Percentiles rank a stretch among this genome's conserved stretches.
Evolutionary conservation across 2,329 filamentous ascomycete species (phyloP).

Genomic region (Colletotrichum abscissum): DNA sequence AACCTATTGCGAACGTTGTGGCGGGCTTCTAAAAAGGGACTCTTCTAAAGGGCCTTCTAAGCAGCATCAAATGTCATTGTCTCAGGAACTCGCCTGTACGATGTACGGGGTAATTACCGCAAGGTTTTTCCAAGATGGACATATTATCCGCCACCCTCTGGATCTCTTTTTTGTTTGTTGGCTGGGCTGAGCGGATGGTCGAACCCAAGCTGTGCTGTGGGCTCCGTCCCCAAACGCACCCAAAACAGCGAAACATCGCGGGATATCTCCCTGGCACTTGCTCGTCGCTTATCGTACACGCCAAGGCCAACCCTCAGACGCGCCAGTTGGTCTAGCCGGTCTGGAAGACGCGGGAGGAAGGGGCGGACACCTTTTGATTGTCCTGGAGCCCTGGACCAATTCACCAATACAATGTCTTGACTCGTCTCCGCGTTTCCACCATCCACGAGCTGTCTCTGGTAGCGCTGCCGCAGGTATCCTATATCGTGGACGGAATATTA

Average conservation of each 20-base stretch:
- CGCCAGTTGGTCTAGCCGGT: slow-evolving; percentile 18
- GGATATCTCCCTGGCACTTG: slow-evolving; percentile 11
- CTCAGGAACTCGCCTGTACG: slow-evolving; percentile 3
- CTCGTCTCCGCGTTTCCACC: slow-evolving; percentile 23
- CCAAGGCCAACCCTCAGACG: slow-evolving; percentile 29
- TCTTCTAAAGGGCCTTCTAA: background rate
- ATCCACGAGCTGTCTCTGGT: slow-evolving; percentile 3
- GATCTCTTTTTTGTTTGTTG: slow-evolving; percentile 15
- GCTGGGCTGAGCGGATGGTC: slow-evolving; percentile 10
- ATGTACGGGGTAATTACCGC: background rate
- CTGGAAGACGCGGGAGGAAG: background rate
- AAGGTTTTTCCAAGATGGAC: slow-evolving; percentile 1
- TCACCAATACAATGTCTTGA: background rate
- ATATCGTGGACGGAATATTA: slow-evolving; percentile 16
- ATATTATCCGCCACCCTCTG: background rate
- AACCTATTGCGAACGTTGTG: background rate
- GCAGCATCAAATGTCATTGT: background rate
- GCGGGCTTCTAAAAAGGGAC: slow-evolving; percentile 23
- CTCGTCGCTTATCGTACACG: slow-evolving; percentile 28
- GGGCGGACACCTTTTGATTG: background rate
- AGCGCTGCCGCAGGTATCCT: slow-evolving; percentile 15
- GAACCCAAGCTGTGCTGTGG: slow-evolving; percentile 10
- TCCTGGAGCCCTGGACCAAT: background rate
- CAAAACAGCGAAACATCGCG: slow-evolving; percentile 33
- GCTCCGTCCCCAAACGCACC: slow-evolving; percentile 20